Evolutionary conservation across 176 grass and related monocot genomes (phyloP), one percentile per base, ranked within the genome.

Genomic region (Zizania latifolia): DNA sequence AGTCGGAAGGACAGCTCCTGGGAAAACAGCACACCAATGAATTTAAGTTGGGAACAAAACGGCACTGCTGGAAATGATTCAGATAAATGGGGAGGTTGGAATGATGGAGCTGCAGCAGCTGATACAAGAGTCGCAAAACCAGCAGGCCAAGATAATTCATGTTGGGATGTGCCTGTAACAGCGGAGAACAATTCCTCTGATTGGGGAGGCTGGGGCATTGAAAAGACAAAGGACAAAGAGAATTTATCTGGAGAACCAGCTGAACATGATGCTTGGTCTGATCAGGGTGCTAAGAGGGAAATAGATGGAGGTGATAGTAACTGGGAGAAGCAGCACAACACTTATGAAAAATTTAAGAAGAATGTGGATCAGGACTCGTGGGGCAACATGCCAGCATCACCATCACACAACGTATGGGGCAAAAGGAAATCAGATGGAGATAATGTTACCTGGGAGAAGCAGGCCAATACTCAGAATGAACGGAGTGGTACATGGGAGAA

Each of bases 61-160:
- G 70, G 73, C 74, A 92, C 10, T 74, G 78, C 71, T 48, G 83
- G 43, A 34, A 83, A 68, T 82, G 84, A 85, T 61, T 82, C 85
- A 62, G 66, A 60, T 60, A 74, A 79, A 48, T 93, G 90, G 94
- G 83, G 84, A 71, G 78, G 86, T 77, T 93, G 92, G 92, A 71
- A 57, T 48, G 77, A 65, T 86, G 78, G 70, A 39, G 62, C 50
- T 76, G 28, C 40, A 76, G 58, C 78, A 68, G 67, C 68, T 68
- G 53, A 78, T 66, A 81, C 29, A 36, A 53, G 53, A 81, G 37
- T 55, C 70, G 45, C 81, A 74, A 87, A 93, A 53, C 59, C 56
- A 68, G 21, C 45, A 40, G 64, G 76, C 23, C 65, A 83, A 76
- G 87, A 58, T 81, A 75, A 85, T 75, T 90, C 87, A 44, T 48